A percentile compares a stretch with the other conserved stretches of the same genome.
phyloP scores from a whole-genome alignment of 2,329 filamentous ascomycete species.

The Colletotrichum sp. region DNA sequence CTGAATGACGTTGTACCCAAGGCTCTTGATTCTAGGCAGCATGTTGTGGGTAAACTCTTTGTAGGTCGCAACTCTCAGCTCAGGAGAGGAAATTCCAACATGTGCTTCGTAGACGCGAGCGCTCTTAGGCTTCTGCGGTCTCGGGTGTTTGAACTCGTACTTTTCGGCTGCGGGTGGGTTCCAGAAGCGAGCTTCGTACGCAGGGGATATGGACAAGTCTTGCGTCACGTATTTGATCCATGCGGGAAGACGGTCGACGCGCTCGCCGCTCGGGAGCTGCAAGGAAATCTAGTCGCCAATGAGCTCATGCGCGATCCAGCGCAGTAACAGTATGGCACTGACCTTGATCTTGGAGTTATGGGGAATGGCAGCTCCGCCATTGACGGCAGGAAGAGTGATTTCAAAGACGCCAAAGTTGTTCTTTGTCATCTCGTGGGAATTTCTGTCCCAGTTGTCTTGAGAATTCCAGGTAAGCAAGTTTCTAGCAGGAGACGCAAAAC shows the following conservation, averaged over 20 bases:
- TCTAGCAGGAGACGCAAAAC: neutral
- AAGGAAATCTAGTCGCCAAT: slow-evolving; percentile 73
- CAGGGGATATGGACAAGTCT: slow-evolving; percentile 85
- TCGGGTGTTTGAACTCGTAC: slow-evolving; percentile 84
- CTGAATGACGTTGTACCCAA: slow-evolving; percentile 98
- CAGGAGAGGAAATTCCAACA: slow-evolving; percentile 93
- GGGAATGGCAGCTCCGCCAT: slow-evolving; percentile 79
- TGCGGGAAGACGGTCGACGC: slow-evolving; percentile 86
- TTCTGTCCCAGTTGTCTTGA: slow-evolving; percentile 83
- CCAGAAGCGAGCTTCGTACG: slow-evolving; percentile 97
- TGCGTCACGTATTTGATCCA: slow-evolving; percentile 99
- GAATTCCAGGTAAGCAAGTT: neutral
- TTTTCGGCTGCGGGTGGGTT: slow-evolving; percentile 80
- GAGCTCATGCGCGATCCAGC: neutral
- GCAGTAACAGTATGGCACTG: slow-evolving; percentile 21
- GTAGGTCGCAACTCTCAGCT: slow-evolving; percentile 88
- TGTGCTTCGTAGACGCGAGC: slow-evolving; percentile 98
- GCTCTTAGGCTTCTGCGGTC: slow-evolving; percentile 83
- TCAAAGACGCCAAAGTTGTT: slow-evolving; percentile 88
- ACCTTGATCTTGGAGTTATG: slow-evolving; percentile 98
- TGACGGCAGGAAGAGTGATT: slow-evolving; percentile 73
- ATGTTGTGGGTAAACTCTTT: slow-evolving; percentile 96
- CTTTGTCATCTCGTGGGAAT: slow-evolving; percentile 86
- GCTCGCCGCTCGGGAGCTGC: slow-evolving; percentile 77
- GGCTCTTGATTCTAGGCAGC: slow-evolving; percentile 84